phyloP scores from a whole-genome alignment of 2,329 filamentous ascomycete species.

The Penicillium sp. region DNA sequence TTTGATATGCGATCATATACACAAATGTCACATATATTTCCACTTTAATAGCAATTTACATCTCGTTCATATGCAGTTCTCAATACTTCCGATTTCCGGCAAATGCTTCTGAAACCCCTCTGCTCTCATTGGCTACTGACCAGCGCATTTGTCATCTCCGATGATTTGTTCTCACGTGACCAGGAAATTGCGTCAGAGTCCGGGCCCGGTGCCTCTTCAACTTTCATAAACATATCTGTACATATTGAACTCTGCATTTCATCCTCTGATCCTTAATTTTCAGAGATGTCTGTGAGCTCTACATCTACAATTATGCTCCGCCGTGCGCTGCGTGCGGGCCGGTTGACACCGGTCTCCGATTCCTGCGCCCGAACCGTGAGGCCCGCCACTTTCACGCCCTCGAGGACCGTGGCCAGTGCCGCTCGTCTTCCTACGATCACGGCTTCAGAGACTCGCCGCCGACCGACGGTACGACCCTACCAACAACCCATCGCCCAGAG shows the following conservation, averaged over 20 bases:
- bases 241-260: slow-evolving; percentile 1
- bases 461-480: slow-evolving; percentile 46
- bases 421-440: slow-evolving; percentile 48
- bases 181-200: slow-evolving; percentile 34
- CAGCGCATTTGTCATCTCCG: slow-evolving; percentile 29
- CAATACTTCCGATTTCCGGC: slow-evolving; percentile 15
- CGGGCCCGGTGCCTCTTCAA: slow-evolving; percentile 11
- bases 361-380: slow-evolving; percentile 28
- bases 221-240: slow-evolving; percentile 12
- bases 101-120: slow-evolving; percentile 17
- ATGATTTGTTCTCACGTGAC: slow-evolving; percentile 24
- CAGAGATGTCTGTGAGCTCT: slow-evolving; percentile 32
- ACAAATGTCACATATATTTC: not conserved
- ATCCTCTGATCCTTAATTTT: slow-evolving; percentile 4
- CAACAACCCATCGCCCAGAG: slow-evolving; percentile 40
- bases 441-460: slow-evolving; percentile 46
- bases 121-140: slow-evolving; percentile 22
- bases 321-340: slow-evolving; percentile 27
- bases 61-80: not conserved
- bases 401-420: slow-evolving; percentile 45
- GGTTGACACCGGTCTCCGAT: slow-evolving; percentile 25
- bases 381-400: slow-evolving; percentile 29
- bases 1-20: not conserved
- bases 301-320: slow-evolving; percentile 34
- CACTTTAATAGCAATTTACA: not conserved